Evolutionary conservation across 345 rosid species (phyloP), one percentile per base, ranked within the genome.

Genomic region (Ceriops decandra): DNA sequence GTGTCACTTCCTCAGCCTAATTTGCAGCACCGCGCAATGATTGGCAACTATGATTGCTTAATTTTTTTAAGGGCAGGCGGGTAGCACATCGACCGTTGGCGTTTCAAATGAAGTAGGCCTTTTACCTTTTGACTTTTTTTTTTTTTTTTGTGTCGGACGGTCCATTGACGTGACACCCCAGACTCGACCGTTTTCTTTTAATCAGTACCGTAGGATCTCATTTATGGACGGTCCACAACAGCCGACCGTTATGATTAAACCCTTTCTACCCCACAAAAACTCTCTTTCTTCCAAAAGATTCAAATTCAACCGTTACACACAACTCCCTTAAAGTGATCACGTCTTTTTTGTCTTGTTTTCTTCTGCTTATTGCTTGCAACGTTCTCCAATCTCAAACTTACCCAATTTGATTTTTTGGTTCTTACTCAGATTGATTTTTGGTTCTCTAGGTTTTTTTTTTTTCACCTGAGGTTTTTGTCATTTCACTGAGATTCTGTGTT

Each of bases 241-340:
- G 16, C 72, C 72, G 89, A 82, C 87, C 90, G 93, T 88, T 88
- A 54, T 5, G 33, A 57, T 54, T 62, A 68, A 72, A 58, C 17
- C 28, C 51, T 46, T 30, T 35, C 36, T 35, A 24, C 58, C 8
- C 21, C 21, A 13, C 21, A 8, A 47, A 32, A 46, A 6, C n/a
- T 35, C 20, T 21, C 31, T 6, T 46, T 60, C 56, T 59, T 4
- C 47, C 42, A 10, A 10, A 17, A 60, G 52, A 47, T 75, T 74
- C 62, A 66, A 56, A 67, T 73, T 54, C 49, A 73, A 46, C 54
- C 72, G 57, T 57, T 51, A 60, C 60, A 27, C 60, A 27, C 7
- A 30, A 2, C 63, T 31, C 32, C 67, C 16, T 36, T 67, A 7
- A 54, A 54, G 58, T 66, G 27, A 7, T 26, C 16, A 26, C 27